Evolutionary conservation across 1,284 basidiomycete genomes (phyloP).

Genomic region (Grifola frondosa): DNA sequence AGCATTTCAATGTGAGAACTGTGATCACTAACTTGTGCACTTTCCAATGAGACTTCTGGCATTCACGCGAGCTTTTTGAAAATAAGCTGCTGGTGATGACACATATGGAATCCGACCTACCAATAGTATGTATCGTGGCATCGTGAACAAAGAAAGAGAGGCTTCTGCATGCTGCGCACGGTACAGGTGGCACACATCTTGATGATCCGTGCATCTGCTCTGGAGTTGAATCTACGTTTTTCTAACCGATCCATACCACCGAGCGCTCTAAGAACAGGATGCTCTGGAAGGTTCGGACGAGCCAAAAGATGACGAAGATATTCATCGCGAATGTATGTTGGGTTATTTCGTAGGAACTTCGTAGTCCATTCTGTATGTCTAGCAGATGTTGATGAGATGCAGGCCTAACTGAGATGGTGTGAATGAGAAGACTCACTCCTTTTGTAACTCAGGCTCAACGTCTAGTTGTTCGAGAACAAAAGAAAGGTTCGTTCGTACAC

Average conservation of each 20-base stretch:
- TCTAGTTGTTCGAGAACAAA: too few species aligned
- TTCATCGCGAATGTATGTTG: too few species aligned
- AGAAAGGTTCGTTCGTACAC: too few species aligned
- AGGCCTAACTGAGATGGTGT: too few species aligned
- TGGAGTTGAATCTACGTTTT: neutral
- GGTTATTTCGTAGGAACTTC: too few species aligned
- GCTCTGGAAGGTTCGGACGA: too few species aligned
- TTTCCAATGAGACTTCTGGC: constrained; percentile 19
- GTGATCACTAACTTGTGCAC: constrained; percentile 14
- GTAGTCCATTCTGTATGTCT: too few species aligned
- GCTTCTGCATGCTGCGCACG: neutral
- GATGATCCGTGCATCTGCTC: neutral
- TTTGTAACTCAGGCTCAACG: too few species aligned
- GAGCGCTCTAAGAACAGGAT: neutral
- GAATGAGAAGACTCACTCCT: too few species aligned
- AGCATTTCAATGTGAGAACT: neutral
- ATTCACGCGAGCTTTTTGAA: constrained; percentile 20
- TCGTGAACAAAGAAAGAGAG: neutral
- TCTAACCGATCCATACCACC: neutral
- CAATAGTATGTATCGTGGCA: neutral
- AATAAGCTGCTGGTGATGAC: neutral
- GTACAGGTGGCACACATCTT: neutral
- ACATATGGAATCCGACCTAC: neutral
- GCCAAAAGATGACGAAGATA: too few species aligned
- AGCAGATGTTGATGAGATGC: too few species aligned